Base-by-base conservation (phyloP, 768 basidiomycete genomes). In the Tylopilus sp. region DNA sequence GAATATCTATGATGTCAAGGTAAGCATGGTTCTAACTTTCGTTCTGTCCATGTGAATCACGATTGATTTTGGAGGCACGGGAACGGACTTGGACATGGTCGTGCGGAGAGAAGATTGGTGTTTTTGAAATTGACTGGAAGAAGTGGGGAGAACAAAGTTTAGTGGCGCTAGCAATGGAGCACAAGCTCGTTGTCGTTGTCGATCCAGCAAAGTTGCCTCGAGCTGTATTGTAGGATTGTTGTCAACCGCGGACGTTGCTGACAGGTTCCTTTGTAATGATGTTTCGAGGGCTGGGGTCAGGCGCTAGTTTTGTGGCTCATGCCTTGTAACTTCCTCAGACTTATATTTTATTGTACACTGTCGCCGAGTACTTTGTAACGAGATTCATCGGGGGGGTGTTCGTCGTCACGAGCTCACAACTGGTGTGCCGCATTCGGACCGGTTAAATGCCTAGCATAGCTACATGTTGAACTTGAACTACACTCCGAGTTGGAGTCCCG, bases 41-140 rank as follows among this genome's bases (percentile, higher is more conserved):
- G 4, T 31, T 20, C 33, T 31, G 44, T 55, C 26, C n/a, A 22
- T 36, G 25, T 6, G 22, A 20, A 39, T 21, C 20, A 25, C 21
- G 40, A 18, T 50, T 65, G 23, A 61, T 53, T 43, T 48, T 46
- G 69, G 21, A 76, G 78, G 63, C 67, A 7, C 62, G 60, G 40
- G 72, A 76, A 55, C 79, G 78, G 61, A 64, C 69, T 39, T 88
- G 84, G 82, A 79, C 81, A 6, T 88, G 86, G 85, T 78, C 72
- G 51, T 78, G 79, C 5, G 80, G 78, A 25, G 79, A 80, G 30
- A 82, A 77, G 58, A 81, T 79, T 10, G 82, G 85, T 8, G 77
- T 90, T 21, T 90, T 86, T 57, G 88, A 89, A 65, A 81, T 88
- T 50, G 83, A 82, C 61, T 90, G 88, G 88, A 84, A 83, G 65